Base-by-base conservation (phyloP, 768 basidiomycete species). In the Pleurotus giganteus region DNA sequence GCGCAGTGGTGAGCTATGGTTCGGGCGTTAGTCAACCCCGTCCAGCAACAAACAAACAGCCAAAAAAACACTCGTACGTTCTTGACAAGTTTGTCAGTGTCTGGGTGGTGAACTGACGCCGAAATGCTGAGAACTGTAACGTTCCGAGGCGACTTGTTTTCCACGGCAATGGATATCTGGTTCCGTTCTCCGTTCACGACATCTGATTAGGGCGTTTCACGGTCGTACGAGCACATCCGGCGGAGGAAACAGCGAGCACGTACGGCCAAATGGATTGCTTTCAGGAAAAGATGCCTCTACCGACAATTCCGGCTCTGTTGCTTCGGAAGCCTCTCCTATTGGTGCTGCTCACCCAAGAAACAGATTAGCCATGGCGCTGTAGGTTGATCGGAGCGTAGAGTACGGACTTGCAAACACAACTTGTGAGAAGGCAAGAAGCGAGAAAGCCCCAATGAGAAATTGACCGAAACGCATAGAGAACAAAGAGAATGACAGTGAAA, bases 141-240 rank as follows among this genome's bases (percentile, higher is more conserved):
- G 58, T 91, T 89, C 62, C 77, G 78, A 60, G 80, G 81, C 9
- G 88, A 86, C 67, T 82, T 88, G 70, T 91, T 94, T 69, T 91
- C 89, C 11, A 93, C 75, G 24, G 76, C 69, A 46, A 94, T 69
- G 23, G 70, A 70, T 29, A 94, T 71, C 28, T 78, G 71, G 65
- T 91, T 94, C 64, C 79, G 83, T 74, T 91, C 88, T 56, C 91
- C 91, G 61, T 94, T 94, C 28, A 92, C 84, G 46, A 93, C 74
- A 56, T 91, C 91, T 93, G 63, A n/a, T 50, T 6, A 31, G 58
- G 47, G 9, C 13, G 53, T 51, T 39, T 53, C 36, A 55, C 31
- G 57, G 50, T 59, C 21, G 60, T 62, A 23, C 46, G 37, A 51
- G 49, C 17, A 17, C 28, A 36, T 32, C 41, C 9, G 21, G 26